Evolutionary conservation across 2,329 filamentous ascomycete genomes (phyloP).

Genomic region (Diplodia mutila): DNA sequence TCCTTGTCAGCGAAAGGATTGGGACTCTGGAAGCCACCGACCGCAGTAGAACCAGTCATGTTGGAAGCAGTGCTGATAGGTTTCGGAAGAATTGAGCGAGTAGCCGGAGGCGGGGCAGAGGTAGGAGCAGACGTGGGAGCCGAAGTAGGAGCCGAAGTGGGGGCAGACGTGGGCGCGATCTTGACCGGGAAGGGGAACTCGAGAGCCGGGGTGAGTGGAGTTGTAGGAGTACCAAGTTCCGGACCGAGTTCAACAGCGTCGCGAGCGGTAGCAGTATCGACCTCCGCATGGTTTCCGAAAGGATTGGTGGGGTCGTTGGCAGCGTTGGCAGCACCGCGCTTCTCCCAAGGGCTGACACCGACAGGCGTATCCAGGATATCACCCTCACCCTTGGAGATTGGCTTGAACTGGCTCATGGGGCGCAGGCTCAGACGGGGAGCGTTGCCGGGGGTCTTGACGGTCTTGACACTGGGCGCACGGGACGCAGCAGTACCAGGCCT

Average conservation of each 20-base stretch:
- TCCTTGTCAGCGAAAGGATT: constrained; percentile 10
- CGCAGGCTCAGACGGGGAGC: constrained; percentile 84
- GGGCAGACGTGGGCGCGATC: constrained; percentile 16
- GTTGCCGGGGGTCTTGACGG: constrained; percentile 54
- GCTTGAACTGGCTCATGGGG: constrained; percentile 75
- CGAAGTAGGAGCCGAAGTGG: constrained; percentile 15
- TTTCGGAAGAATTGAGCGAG: neutral
- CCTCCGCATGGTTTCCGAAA: constrained; percentile 42
- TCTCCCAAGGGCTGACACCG: constrained; percentile 44
- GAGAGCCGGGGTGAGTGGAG: constrained; percentile 13
- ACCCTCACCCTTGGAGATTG: constrained; percentile 5
- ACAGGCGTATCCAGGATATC: constrained; percentile 14
- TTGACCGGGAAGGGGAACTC: constrained; percentile 11
- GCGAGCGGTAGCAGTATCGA: constrained; percentile 36
- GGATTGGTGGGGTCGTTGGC: constrained; percentile 41
- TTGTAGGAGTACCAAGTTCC: constrained; percentile 19
- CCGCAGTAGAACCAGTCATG: constrained; percentile 35
- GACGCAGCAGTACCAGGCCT: constrained; percentile 2
- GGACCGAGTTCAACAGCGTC: constrained; percentile 23
- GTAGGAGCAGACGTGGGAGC: constrained; percentile 6
- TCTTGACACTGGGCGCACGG: constrained; percentile 41
- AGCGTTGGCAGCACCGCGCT: constrained; percentile 37
- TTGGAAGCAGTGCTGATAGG: neutral
- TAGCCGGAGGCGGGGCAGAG: neutral
- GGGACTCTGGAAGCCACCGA: neutral